Conservation (phyloP, 108 stramenopile species). For the Parmales sp. region DNA sequence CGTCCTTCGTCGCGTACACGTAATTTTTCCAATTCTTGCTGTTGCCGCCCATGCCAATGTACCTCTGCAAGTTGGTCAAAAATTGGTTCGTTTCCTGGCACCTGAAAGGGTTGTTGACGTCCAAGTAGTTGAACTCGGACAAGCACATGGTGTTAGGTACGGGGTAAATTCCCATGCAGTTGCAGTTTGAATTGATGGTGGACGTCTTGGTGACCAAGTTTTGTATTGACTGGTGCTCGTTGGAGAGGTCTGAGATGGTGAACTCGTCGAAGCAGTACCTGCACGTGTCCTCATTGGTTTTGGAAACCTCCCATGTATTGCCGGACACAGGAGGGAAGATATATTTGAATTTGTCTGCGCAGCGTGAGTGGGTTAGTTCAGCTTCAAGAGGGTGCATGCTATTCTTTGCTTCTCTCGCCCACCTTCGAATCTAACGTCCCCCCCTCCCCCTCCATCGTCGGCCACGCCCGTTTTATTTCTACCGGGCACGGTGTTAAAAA, state of each 20-base stretch:
- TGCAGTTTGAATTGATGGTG: neutral
- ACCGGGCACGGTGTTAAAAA: neutral
- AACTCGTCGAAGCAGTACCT: constrained; percentile 14
- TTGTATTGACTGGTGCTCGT: neutral
- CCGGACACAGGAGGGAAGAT: neutral
- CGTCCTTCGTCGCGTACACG: constrained; percentile 10
- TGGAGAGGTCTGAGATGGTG: neutral
- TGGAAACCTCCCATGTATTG: neutral
- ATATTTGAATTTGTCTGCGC: neutral
- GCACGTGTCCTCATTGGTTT: neutral
- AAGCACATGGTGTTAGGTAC: neutral
- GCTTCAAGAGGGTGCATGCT: neutral
- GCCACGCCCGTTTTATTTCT: neutral
- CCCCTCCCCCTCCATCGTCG: neutral
- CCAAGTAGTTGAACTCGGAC: constrained; percentile 8
- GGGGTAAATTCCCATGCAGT: constrained; percentile 10
- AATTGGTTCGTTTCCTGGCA: neutral
- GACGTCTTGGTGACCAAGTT: neutral
- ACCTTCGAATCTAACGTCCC: neutral
- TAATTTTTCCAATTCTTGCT: neutral
- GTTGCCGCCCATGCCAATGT: neutral
- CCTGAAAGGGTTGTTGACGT: neutral
- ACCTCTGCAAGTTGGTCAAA: neutral
- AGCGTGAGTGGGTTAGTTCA: neutral
- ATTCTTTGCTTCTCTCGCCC: neutral